Conservation (phyloP, 2,329 filamentous ascomycete genomes). For the Parascedosporium putredinis region DNA sequence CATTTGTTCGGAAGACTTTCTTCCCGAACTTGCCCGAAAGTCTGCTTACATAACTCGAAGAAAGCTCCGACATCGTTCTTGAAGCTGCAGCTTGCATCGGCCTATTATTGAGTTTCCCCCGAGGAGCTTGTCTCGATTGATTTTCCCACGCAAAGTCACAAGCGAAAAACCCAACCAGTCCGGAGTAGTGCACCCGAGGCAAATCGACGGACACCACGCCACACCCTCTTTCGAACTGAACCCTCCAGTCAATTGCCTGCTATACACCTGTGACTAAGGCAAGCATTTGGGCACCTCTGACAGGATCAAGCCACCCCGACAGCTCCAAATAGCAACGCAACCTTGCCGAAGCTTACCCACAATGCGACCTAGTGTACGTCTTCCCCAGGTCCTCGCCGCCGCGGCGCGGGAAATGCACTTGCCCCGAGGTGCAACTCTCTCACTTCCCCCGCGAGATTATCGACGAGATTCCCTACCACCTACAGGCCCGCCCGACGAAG, state of each 20-base stretch:
- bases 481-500: conserved; percentile 7
- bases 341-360: conserved; percentile 2
- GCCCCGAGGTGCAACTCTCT: not conserved
- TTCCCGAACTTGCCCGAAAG: not conserved
- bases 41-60: not conserved
- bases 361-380: conserved; percentile 5
- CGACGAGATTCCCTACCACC: conserved; percentile 6
- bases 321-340: not conserved
- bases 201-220: not conserved
- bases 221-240: not conserved
- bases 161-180: too few species aligned
- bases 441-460: not conserved
- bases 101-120: not conserved
- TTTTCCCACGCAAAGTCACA: conserved; percentile 1
- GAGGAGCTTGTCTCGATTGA: not conserved
- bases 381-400: conserved; percentile 4
- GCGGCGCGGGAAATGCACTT: conserved; percentile 2
- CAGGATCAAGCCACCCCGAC: not conserved
- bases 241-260: not conserved
- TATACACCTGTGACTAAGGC: not conserved
- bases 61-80: not conserved
- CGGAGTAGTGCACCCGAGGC: too few species aligned
- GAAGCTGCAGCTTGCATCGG: not conserved
- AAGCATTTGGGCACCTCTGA: not conserved
- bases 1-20: not conserved